phyloP scores from a whole-genome alignment of 495 filamentous ascomycete genomes.

The Podospora pseudocomata region DNA sequence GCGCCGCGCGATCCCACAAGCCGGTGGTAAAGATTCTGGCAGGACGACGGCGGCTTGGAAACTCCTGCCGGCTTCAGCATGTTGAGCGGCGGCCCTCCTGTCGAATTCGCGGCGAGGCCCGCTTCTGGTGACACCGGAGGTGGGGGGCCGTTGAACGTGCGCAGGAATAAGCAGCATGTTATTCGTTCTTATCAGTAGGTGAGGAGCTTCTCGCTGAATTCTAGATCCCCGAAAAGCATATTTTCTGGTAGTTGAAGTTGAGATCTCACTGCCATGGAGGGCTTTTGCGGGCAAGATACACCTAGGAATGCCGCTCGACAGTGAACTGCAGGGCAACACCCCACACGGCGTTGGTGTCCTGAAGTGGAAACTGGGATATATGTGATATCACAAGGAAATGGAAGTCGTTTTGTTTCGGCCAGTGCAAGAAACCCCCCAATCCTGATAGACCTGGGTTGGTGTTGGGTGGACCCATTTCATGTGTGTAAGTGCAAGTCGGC shows the following conservation, averaged over 20 bases:
- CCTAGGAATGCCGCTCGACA: too few species aligned
- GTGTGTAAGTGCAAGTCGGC: background rate
- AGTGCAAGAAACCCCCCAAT: background rate
- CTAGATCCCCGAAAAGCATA: background rate
- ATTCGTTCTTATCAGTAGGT: background rate
- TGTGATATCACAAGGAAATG: background rate
- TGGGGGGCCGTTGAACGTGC: background rate
- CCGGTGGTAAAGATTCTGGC: background rate
- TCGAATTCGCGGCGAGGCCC: background rate
- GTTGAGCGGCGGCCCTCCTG: background rate
- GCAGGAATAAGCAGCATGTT: background rate
- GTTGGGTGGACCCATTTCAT: too few species aligned
- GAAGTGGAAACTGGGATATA: background rate
- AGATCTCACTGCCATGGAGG: background rate
- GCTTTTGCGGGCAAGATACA: too few species aligned
- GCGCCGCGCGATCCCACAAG: constrained; percentile 1
- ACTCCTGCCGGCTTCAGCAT: constrained; percentile 7
- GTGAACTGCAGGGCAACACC: background rate
- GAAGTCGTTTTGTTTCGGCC: background rate
- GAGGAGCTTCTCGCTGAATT: background rate
- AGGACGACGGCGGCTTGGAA: background rate
- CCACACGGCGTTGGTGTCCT: background rate
- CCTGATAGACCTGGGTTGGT: background rate
- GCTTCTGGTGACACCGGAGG: background rate
- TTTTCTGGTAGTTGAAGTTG: background rate